Evolutionary conservation across 1,139 yeast genomes (phyloP).

Genomic region (Candida pseudocylindracea): DNA sequence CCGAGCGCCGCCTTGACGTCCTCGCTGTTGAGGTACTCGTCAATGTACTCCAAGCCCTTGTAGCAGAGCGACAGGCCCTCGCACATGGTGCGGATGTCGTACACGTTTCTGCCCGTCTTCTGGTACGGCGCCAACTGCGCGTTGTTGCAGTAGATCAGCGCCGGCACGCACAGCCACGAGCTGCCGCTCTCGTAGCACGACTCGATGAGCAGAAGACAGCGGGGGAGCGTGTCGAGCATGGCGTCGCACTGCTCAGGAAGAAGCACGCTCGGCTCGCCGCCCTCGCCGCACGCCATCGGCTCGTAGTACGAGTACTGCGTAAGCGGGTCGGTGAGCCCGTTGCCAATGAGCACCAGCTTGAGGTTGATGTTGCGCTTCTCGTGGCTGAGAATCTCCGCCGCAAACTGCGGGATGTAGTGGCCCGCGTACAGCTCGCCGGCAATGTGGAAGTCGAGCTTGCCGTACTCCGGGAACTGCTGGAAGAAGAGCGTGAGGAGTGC

Average conservation of each 20-base stretch:
- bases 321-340: conserved; percentile 87
- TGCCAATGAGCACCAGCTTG: conserved; percentile 80
- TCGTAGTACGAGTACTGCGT: conserved; percentile 74
- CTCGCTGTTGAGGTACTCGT: conserved; percentile 43
- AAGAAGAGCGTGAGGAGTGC: conserved; percentile 82
- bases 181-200: conserved; percentile 62
- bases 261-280: conserved; percentile 71
- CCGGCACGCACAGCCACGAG: conserved; percentile 86
- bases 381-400: conserved; percentile 66
- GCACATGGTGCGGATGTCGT: conserved; percentile 79
- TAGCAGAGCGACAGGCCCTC: conserved; percentile 57
- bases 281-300: conserved; percentile 96
- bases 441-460: conserved; percentile 57
- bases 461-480: conserved; percentile 75
- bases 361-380: conserved; percentile 66
- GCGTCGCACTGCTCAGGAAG: conserved; percentile 58
- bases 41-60: conserved; percentile 42
- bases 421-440: conserved; percentile 99
- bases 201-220: conserved; percentile 63
- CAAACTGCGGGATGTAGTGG: conserved; percentile 88
- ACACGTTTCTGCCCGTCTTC: conserved; percentile 78
- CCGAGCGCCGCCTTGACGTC: conserved; percentile 67
- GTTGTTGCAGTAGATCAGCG: conserved; percentile 76
- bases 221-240: conserved; percentile 53
- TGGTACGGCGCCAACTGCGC: conserved; percentile 77